Conservation (phyloP, 2,329 filamentous ascomycete genomes). For the Sarocladiaceae sp. region DNA sequence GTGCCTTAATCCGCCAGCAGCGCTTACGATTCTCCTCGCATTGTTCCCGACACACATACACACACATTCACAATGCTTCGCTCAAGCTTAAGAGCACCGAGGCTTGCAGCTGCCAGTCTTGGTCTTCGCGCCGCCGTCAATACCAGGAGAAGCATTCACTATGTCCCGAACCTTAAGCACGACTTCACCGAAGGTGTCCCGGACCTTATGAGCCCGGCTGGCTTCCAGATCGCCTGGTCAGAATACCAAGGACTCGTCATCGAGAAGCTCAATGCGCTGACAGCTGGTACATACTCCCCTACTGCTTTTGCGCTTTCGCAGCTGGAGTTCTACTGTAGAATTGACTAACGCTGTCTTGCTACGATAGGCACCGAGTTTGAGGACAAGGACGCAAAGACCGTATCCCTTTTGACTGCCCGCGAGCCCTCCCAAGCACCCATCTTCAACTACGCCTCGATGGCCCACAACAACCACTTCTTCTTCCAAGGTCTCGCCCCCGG, state of each 20-base stretch:
- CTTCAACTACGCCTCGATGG: slow-evolving; percentile 98
- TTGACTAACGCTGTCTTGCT: background rate
- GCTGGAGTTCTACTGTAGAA: background rate
- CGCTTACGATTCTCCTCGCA: background rate
- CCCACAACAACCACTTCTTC: slow-evolving; percentile 86
- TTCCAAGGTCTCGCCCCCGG: slow-evolving; percentile 52
- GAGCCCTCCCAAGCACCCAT: slow-evolving; percentile 70
- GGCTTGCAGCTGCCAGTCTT: slow-evolving; percentile 30
- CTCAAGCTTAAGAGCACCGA: slow-evolving; percentile 47
- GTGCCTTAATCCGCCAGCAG: background rate
- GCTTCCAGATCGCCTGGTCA: slow-evolving; percentile 74
- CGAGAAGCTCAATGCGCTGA: slow-evolving; percentile 70
- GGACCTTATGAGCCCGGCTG: slow-evolving; percentile 65
- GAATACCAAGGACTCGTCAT: slow-evolving; percentile 74
- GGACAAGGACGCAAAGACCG: slow-evolving; percentile 56
- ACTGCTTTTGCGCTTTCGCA: slow-evolving; percentile 4
- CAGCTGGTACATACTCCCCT: slow-evolving; percentile 56
- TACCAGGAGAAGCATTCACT: slow-evolving; percentile 39
- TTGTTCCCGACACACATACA: background rate
- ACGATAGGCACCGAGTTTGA: slow-evolving; percentile 67
- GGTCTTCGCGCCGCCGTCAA: slow-evolving; percentile 29
- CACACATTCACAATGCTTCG: slow-evolving; percentile 42
- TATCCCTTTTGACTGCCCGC: slow-evolving; percentile 73
- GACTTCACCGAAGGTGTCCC: slow-evolving; percentile 53
- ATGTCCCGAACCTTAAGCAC: slow-evolving; percentile 41